Percentiles rank a stretch among this genome's conserved stretches.
Evolutionary conservation across 345 rosid genomes (phyloP).

Genomic region (Citropsis articulata): DNA sequence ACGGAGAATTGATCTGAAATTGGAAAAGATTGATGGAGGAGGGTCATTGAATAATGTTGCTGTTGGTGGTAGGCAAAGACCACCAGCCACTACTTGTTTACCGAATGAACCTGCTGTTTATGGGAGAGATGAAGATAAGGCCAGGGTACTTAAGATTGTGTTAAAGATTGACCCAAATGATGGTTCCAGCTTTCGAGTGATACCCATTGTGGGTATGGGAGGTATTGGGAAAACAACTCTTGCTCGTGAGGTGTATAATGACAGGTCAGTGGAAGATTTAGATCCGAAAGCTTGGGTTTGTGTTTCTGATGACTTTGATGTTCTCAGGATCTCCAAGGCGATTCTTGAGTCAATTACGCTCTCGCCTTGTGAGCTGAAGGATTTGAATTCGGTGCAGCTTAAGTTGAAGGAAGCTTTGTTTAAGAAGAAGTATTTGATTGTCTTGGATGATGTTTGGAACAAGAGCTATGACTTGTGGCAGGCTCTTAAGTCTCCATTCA

Average conservation of each 20-base stretch:
- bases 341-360: slow-evolving; percentile 11
- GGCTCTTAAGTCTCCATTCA: neutral
- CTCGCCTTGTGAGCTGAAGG: neutral
- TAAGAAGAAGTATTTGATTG: slow-evolving; percentile 17
- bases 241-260: slow-evolving; percentile 13
- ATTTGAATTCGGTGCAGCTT: neutral
- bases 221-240: slow-evolving; percentile 25
- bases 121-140: slow-evolving; percentile 1
- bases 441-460: slow-evolving; percentile 26
- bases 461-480: slow-evolving; percentile 16
- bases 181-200: neutral
- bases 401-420: neutral
- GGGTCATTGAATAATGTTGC: neutral
- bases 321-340: slow-evolving; percentile 5
- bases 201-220: slow-evolving; percentile 21
- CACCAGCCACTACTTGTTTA: neutral
- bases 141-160: neutral
- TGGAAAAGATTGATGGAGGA: neutral
- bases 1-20: neutral
- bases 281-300: slow-evolving; percentile 18
- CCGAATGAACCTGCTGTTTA: neutral
- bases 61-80: no score
- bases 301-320: slow-evolving; percentile 18
- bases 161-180: neutral
- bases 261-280: slow-evolving; percentile 1